phyloP scores from a whole-genome alignment of 1,284 basidiomycete species.

The Mycosarcoma mackinlayi region DNA sequence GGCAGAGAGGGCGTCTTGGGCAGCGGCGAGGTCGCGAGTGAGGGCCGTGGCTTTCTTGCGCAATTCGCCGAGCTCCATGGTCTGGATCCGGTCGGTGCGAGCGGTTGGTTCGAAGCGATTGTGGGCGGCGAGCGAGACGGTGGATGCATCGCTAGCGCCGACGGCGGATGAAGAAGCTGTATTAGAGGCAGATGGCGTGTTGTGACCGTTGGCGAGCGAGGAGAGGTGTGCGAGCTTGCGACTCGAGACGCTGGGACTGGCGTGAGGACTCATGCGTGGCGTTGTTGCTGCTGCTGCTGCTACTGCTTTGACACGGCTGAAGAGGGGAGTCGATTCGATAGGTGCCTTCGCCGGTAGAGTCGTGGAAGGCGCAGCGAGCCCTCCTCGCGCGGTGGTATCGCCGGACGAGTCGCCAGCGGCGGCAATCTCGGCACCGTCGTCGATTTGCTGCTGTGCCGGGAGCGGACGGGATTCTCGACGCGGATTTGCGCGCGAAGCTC shows the following conservation, averaged over 20 bases:
- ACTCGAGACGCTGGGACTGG: slow-evolving; percentile 39
- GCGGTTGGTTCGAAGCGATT: slow-evolving; percentile 36
- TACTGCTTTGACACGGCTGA: slow-evolving; percentile 29
- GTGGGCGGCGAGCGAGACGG: slow-evolving; percentile 15
- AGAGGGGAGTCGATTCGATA: slow-evolving; percentile 38
- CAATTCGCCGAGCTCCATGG: slow-evolving; percentile 40
- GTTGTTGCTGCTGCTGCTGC: slow-evolving; percentile 13
- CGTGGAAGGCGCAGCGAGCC: neutral
- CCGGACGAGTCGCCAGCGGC: slow-evolving; percentile 24
- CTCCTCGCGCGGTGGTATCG: slow-evolving; percentile 41
- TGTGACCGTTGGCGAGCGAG: slow-evolving; percentile 27
- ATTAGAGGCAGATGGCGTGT: neutral
- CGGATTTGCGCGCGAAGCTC: slow-evolving; percentile 33
- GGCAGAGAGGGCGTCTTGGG: slow-evolving; percentile 31
- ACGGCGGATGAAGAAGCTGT: slow-evolving; percentile 1
- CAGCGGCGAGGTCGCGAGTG: slow-evolving; percentile 18
- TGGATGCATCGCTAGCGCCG: slow-evolving; percentile 13
- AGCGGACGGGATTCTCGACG: slow-evolving; percentile 43
- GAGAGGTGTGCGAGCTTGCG: slow-evolving; percentile 45
- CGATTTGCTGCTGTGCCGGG: slow-evolving; percentile 15
- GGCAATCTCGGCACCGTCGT: slow-evolving; percentile 9
- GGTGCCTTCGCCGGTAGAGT: slow-evolving; percentile 6
- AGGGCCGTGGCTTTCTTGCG: slow-evolving; percentile 32
- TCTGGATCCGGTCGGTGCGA: slow-evolving; percentile 38
- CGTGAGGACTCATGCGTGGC: slow-evolving; percentile 44